phyloP scores from a whole-genome alignment of 805 yeast genomes.

The Candida piceae region DNA sequence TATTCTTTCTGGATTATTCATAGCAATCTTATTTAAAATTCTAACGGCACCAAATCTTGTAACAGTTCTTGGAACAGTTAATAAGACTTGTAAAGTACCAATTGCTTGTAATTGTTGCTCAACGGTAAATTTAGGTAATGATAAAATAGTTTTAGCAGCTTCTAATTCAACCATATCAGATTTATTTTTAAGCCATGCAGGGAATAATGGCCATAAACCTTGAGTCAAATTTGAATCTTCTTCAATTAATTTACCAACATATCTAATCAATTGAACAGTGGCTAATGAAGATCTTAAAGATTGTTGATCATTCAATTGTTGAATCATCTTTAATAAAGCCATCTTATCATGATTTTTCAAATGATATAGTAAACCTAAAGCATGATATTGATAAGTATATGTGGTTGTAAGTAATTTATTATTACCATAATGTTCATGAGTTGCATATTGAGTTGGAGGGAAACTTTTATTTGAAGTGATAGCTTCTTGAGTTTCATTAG shows the following conservation, averaged over 20 bases:
- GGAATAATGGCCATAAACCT: slow-evolving; percentile 59
- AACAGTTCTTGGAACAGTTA: slow-evolving; percentile 84
- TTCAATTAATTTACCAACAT: slow-evolving; percentile 62
- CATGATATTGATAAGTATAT: slow-evolving; percentile 90
- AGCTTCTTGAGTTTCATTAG: slow-evolving; percentile 93
- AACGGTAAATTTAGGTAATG: slow-evolving; percentile 49
- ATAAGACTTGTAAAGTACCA: slow-evolving; percentile 64
- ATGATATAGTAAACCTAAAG: slow-evolving; percentile 83
- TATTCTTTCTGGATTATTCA: slow-evolving; percentile 73
- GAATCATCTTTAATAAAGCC: slow-evolving; percentile 88
- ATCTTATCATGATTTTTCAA: slow-evolving; percentile 87
- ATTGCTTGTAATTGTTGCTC: slow-evolving; percentile 70
- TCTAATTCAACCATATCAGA: slow-evolving; percentile 89
- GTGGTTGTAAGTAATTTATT: slow-evolving; percentile 62
- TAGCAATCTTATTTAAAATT: slow-evolving; percentile 78
- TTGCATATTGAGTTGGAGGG: slow-evolving; percentile 43
- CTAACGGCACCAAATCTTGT: slow-evolving; percentile 93
- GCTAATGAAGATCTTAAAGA: slow-evolving; percentile 77
- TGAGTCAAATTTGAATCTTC: slow-evolving; percentile 66
- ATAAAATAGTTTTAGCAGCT: slow-evolving; percentile 73
- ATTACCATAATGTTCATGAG: slow-evolving; percentile 52
- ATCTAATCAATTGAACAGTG: slow-evolving; percentile 77
- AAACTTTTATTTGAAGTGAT: slow-evolving; percentile 56
- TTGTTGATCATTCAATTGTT: slow-evolving; percentile 59
- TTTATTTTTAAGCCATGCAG: slow-evolving; percentile 70